Evolutionary conservation across 441 rosid species (phyloP).

Genomic region (Adansonia gregorii): DNA sequence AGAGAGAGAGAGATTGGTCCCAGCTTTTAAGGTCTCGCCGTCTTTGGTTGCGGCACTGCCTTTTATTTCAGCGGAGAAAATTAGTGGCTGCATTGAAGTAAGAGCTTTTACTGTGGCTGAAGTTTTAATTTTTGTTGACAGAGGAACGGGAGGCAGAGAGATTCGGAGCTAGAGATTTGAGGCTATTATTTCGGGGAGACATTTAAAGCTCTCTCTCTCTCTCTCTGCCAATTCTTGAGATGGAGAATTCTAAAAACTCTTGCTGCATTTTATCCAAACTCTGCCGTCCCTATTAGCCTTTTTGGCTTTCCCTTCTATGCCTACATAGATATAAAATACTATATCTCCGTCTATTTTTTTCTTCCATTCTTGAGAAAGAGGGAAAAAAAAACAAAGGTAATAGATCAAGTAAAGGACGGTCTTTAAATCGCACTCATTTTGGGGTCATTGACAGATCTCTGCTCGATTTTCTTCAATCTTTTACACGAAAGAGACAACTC

Average conservation of each 20-base stretch:
- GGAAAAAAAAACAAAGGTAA: too few relatives aligned
- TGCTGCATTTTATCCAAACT: not conserved
- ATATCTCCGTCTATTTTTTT: too few relatives aligned
- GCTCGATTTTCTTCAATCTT: slow-evolving; percentile 30
- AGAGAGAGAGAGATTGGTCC: not conserved
- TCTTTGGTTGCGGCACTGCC: slow-evolving; percentile 43
- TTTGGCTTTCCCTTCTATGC: slow-evolving; percentile 17
- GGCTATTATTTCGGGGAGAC: slow-evolving; percentile 34
- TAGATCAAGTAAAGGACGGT: slow-evolving; percentile 21
- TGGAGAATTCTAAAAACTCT: slow-evolving; percentile 25
- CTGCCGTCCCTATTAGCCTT: slow-evolving; percentile 7
- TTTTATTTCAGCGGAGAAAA: slow-evolving; percentile 29
- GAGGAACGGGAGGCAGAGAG: not conserved
- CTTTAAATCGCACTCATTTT: slow-evolving; percentile 22
- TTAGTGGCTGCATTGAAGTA: slow-evolving; percentile 49
- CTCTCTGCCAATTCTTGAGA: slow-evolving; percentile 24
- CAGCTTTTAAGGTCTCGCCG: slow-evolving; percentile 59
- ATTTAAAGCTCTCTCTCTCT: slow-evolving; percentile 31
- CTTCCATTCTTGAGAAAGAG: too few relatives aligned
- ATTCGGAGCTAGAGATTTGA: slow-evolving; percentile 26
- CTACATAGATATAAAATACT: too few relatives aligned
- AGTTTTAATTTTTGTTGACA: not conserved
- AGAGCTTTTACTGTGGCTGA: too few relatives aligned
- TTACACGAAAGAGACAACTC: slow-evolving; percentile 46
- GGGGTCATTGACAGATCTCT: slow-evolving; percentile 31